Evolutionary conservation across 371 early-diverging fungal species (phyloP).

Genomic region (Apophysomyces variabilis): DNA sequence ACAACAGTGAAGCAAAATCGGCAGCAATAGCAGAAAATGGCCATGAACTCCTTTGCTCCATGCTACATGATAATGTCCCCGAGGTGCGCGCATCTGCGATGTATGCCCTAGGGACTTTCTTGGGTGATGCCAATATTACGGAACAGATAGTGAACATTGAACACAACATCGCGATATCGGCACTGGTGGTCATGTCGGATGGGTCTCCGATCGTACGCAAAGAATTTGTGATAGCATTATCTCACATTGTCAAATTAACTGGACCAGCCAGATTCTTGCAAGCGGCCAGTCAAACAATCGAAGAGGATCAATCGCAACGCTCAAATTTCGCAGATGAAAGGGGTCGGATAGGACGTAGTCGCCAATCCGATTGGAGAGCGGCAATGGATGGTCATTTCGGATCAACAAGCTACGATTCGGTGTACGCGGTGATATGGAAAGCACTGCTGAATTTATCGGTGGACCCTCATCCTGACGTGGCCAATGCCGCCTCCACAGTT

Average conservation of each 20-base stretch:
- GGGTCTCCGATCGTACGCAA: slow-evolving; percentile 83
- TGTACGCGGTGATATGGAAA: slow-evolving; percentile 78
- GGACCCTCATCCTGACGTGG: slow-evolving; percentile 79
- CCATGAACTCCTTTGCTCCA: slow-evolving; percentile 66
- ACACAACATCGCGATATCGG: slow-evolving; percentile 68
- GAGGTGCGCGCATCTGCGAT: slow-evolving; percentile 89
- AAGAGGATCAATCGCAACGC: slow-evolving; percentile 53
- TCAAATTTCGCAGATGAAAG: slow-evolving; percentile 23
- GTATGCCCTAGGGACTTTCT: slow-evolving; percentile 78
- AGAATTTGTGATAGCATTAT: slow-evolving; percentile 78
- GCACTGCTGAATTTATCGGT: slow-evolving; percentile 75
- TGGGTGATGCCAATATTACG: slow-evolving; percentile 75
- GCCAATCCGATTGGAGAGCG: slow-evolving; percentile 35
- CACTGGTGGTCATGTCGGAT: slow-evolving; percentile 71
- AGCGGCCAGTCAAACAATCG: slow-evolving; percentile 70
- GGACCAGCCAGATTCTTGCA: slow-evolving; percentile 63
- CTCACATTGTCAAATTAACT: slow-evolving; percentile 66
- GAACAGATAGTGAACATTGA: slow-evolving; percentile 74
- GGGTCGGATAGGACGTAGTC: slow-evolving; percentile 21
- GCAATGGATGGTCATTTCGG: slow-evolving; percentile 39
- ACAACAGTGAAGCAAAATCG: slow-evolving; percentile 75
- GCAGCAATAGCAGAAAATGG: slow-evolving; percentile 72
- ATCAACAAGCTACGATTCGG: slow-evolving; percentile 52
- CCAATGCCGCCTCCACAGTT: slow-evolving; percentile 63
- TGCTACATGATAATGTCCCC: slow-evolving; percentile 74